Evolutionary conservation across 768 basidiomycete species (phyloP).

Genomic region (Leccinum variicolor): DNA sequence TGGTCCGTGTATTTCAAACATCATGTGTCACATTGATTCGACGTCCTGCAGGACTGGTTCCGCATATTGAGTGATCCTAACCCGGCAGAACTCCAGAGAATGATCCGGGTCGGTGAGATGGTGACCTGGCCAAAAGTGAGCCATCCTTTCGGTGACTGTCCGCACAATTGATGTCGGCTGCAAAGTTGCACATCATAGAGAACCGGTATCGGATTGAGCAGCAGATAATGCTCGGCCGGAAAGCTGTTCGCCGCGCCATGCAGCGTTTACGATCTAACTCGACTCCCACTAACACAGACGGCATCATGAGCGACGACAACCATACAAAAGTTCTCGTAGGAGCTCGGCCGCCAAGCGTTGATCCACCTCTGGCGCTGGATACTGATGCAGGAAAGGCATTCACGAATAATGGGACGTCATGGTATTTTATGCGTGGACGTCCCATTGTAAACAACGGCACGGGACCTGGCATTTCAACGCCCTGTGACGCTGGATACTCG

Average conservation of each 20-base stretch:
- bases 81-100: constrained; percentile 71
- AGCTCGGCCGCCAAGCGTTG: constrained; percentile 30
- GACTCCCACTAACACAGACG: constrained; percentile 23
- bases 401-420: constrained; percentile 45
- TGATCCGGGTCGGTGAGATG: constrained; percentile 82
- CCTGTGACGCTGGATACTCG: constrained; percentile 27
- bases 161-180: constrained; percentile 7
- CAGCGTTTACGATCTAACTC: constrained; percentile 33
- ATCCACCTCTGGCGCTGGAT: constrained; percentile 67
- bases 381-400: constrained; percentile 79
- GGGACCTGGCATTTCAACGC: constrained; percentile 34
- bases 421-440: constrained; percentile 53
- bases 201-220: constrained; percentile 86
- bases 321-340: constrained; percentile 26
- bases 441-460: constrained; percentile 22
- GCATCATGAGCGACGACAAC: constrained; percentile 19
- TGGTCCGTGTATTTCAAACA: constrained; percentile 39
- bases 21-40: neutral
- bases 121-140: constrained; percentile 97
- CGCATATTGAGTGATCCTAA: constrained; percentile 83
- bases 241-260: constrained; percentile 57
- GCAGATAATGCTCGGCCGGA: constrained; percentile 77
- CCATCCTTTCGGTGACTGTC: neutral
- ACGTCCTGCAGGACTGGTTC: constrained; percentile 66
- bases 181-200: constrained; percentile 87